Evolutionary conservation across 495 filamentous ascomycete species (phyloP), one percentile per base, ranked within the genome.

Genomic region (Penicillium cataractarum): DNA sequence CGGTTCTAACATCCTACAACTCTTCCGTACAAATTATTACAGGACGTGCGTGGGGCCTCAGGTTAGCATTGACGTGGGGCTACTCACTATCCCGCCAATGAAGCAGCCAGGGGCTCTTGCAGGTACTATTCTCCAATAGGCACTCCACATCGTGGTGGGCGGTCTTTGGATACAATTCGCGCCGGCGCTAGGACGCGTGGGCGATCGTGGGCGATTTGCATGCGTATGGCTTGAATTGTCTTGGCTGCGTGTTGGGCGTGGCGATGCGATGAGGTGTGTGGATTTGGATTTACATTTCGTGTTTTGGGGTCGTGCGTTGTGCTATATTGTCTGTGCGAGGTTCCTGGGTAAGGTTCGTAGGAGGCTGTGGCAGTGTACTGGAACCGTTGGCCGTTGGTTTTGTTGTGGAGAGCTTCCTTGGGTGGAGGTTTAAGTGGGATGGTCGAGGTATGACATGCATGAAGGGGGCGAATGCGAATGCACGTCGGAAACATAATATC

Each of bases 401-500:
- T 50, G 6, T 8, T 27, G 26, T 29, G 7, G 24, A 27, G 12
- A 29, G 22, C 15, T 21, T 19, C n/a, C n/a, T 21, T 35, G 27
- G 50, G 33, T 33, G 29, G 51, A 54, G 51, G 27, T 15, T 10
- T 31, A 22, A 48, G 59, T 26, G 55, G 56, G 52, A 29, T 58
- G 56, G 55, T 27, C 49, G 24, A 68, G 55, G 66, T 67, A 70
- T 70, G 69, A 67, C 67, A 70, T 72, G 67, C 69, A 72, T 69
- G 59, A 57, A 31, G 49, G 37, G 27, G 24, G 42, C 37, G 53
- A 50, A 26, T 50, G 42, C 37, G 53, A 50, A 26, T 50, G 46
- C 46, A 7, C 46, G 46, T 29, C 46, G 22, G 24, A 50, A 50
- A 29, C 6, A 24, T 6, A 50, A 50, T 15, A 50, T n/a, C 46